Base-by-base conservation (phyloP, 2,329 filamentous ascomycete species). In the Verticillium nonalfalfae region DNA sequence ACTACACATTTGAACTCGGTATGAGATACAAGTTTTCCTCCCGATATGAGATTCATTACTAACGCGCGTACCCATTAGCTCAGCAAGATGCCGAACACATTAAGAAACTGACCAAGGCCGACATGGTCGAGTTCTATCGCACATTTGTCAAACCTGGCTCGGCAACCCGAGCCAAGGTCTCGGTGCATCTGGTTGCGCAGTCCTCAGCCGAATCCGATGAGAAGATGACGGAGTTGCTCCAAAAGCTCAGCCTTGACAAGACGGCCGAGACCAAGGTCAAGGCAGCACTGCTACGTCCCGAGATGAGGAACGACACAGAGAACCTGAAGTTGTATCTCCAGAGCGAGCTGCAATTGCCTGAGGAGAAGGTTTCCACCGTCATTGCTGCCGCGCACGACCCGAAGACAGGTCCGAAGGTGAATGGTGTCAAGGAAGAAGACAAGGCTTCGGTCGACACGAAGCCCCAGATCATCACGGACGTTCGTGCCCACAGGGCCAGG, bases 1-100 rank as follows among this genome's bases (percentile, higher is more conserved):
- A 89, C 67, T 96, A 93, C 73, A 93, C 97, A 74, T 99, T 98
- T 74, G 83, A 92, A 69, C 86, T 90, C 72, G 86, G 94, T 93
- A 81, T 74, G 85, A 79, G 1, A 34, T 11, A 56, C 6, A 34
- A 56, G 13, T 11, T 13, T 21, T 11, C 45, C 10, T 21, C 18
- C 2, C 7, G 4, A 31, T 26, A n/a, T n/a, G 45, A 52, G 15
- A 15, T 40, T 15, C 15, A 60, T 36, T 36, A 61, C 66, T 72
- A 57, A 72, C 63, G 50, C 39, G 35, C 11, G 35, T 26, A 2
- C n/a, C 18, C 26, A 14, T 58, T 39, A 91, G 89, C 85, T 56
- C 88, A 91, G 66, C 83, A 85, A 56, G 94, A 98, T 71, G 93
- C 91, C 9, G 86, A 84, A 35, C 78, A 87, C 59, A 85, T 98